Base-by-base conservation (phyloP, 495 filamentous ascomycete species). In the Talaromyces borbonicus region DNA sequence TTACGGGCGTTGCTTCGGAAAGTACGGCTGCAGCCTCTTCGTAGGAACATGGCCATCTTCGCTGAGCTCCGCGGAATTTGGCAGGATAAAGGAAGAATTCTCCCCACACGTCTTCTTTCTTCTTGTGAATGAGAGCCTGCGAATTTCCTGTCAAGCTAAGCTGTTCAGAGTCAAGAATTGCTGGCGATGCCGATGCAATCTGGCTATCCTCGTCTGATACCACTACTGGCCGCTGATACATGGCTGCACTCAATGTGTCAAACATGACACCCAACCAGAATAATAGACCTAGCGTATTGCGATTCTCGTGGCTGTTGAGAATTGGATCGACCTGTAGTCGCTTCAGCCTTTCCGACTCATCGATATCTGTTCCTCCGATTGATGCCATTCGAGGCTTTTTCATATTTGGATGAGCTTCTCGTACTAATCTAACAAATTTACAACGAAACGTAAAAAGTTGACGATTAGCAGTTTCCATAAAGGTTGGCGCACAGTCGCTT, bases 261-360 rank as follows among this genome's bases (percentile, higher is more conserved):
- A 72, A 70, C 69, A 73, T 74, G n/a, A 74, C 51, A 0, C 61
- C 67, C 12, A 74, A 57, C 70, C 70, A 74, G 41, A 62, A 69
- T n/a, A 74, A 49, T 8, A 68, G 59, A 36, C 60, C 56, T 5
- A 73, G 32, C 14, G 32, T 36, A 36, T 36, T 36, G 14, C 32
- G 32, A 36, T 16, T 36, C 32, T 62, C 62, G 8, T 45, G 16
- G 18, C 46, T 57, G n/a, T 52, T 27, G 12, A 56, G 48, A 38
- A 49, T 50, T 8, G 49, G 20, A 44, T 53, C 51, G 8, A 27
- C 32, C 5, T 36, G 32, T 8, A 36, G 32, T 16, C 32, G 32
- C 32, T 36, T 36, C 14, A 3, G 5, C 5, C 14, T 36, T 36
- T 36, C 32, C 14, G 32, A 36, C 19, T 36, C 32, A 36, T 36